Base-by-base conservation (phyloP, 2,329 filamentous ascomycete genomes). In the Pseudogymnoascus pannorum region DNA sequence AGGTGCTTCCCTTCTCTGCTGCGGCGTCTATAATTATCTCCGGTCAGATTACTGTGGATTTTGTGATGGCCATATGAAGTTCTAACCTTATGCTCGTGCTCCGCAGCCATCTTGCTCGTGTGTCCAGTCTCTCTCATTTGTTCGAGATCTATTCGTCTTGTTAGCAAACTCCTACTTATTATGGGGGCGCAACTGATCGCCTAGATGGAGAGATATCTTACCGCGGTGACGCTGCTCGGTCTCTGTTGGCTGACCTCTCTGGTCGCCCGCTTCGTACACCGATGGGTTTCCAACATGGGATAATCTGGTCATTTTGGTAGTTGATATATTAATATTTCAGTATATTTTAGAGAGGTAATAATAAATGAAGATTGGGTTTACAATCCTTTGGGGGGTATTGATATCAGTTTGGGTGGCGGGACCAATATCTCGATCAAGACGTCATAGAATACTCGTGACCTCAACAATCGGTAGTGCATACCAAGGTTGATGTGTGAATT, bases 231-330 rank as follows among this genome's bases (percentile, higher is more conserved):
- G 78, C 51, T 71, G 65, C 48, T 75, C 70, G 59, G 78, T 66
- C 64, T 81, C 76, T 2, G 81, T 78, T 64, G 83, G 81, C 64
- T 75, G 72, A 72, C 85, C 91, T 69, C 83, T 82, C 79, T 94
- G 89, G 75, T 94, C 89, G 62, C 86, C 87, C 62, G 81, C 86
- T 76, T 92, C 88, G 76, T 94, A 92, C 72, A 91, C 76, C 64
- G 75, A 73, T 65, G 75, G 69, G 72, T 78, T 80, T 67, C 89
- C 90, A 71, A 93, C 88, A 71, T 67, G 70, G 29, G 70, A 72
- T 26, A 44, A 18, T 61, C 59, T 54, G 6, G 33, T 40, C 60
- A 61, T 61, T 36, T 58, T 61, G 48, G 24, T 5, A 42, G 51
- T 20, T 14, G 31, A 20, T 33, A 11, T 38, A 38, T 58, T 58